A percentile compares a stretch with the other conserved stretches of the same genome.
Conservation (phyloP, 2,329 filamentous ascomycete genomes). For the Plenodomus lindquistii region DNA sequence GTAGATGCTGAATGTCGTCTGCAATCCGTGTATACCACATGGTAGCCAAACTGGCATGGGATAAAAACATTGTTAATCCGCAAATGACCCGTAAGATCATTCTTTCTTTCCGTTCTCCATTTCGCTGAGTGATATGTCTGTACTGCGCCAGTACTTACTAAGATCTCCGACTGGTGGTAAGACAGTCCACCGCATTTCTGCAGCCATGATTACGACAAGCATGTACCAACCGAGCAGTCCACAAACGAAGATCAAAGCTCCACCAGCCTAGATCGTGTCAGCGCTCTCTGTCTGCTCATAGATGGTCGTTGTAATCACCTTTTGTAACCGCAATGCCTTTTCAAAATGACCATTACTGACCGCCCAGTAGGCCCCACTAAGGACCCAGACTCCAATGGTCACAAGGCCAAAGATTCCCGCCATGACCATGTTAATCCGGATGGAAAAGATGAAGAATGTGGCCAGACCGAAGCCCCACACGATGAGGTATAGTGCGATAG, state of each 20-base stretch:
- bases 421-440: slow-evolving; percentile 57
- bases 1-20: too few species aligned
- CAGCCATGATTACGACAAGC: slow-evolving; percentile 58
- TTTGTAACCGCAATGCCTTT: slow-evolving; percentile 50
- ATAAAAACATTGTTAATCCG: too few species aligned
- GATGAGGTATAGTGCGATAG: slow-evolving; percentile 55
- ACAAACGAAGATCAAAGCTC: slow-evolving; percentile 50
- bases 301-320: slow-evolving; percentile 37
- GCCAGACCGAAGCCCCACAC: slow-evolving; percentile 59
- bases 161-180: slow-evolving; percentile 57
- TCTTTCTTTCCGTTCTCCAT: slow-evolving; percentile 35
- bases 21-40: too few species aligned
- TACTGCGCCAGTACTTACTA: slow-evolving; percentile 52
- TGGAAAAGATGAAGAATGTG: slow-evolving; percentile 57
- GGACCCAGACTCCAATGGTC: slow-evolving; percentile 50
- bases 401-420: slow-evolving; percentile 55
- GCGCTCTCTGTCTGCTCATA: not conserved
- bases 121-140: slow-evolving; percentile 30
- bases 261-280: slow-evolving; percentile 34
- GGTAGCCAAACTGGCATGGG: too few species aligned
- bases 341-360: slow-evolving; percentile 50
- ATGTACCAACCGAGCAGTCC: slow-evolving; percentile 58
- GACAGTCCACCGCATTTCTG: slow-evolving; percentile 56
- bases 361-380: slow-evolving; percentile 56
- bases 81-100: slow-evolving; percentile 4